Evolutionary conservation across 2,329 filamentous ascomycete species (phyloP).

Genomic region (Arthrinium puccinioides): DNA sequence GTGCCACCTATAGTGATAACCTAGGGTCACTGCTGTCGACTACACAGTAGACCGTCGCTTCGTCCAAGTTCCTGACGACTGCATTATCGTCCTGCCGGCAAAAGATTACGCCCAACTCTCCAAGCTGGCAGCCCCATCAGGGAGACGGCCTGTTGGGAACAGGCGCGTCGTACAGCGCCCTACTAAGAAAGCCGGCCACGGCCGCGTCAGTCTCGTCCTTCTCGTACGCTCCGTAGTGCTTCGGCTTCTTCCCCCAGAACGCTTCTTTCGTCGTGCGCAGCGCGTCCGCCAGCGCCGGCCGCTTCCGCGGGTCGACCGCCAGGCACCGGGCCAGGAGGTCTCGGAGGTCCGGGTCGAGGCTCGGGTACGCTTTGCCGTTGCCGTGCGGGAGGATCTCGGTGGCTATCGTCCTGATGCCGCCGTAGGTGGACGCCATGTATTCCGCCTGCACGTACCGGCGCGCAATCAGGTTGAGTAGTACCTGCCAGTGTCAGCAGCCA

Average conservation of each 20-base stretch:
- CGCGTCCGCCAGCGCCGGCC: neutral
- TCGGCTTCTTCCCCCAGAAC: neutral
- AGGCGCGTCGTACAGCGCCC: neutral
- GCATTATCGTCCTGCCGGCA: too few relatives aligned
- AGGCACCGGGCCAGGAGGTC: neutral
- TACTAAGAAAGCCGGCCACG: neutral
- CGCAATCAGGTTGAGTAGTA: neutral
- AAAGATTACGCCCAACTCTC: too few relatives aligned
- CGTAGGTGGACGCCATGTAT: neutral
- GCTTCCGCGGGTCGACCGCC: neutral
- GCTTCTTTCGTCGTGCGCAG: neutral
- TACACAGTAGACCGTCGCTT: too few relatives aligned
- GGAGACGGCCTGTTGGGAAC: too few relatives aligned
- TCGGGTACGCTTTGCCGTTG: neutral
- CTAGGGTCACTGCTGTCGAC: too few relatives aligned
- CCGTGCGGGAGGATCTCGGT: constrained; percentile 2
- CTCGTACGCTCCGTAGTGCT: neutral
- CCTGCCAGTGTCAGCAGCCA: neutral
- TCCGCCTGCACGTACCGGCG: neutral
- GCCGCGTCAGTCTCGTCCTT: neutral
- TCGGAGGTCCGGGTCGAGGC: neutral
- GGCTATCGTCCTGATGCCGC: neutral
- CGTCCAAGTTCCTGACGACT: too few relatives aligned
- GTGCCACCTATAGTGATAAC: too few relatives aligned
- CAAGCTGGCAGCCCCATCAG: too few relatives aligned